Conservation (phyloP, 495 filamentous ascomycete species). For the Aspergillus ostianus region DNA sequence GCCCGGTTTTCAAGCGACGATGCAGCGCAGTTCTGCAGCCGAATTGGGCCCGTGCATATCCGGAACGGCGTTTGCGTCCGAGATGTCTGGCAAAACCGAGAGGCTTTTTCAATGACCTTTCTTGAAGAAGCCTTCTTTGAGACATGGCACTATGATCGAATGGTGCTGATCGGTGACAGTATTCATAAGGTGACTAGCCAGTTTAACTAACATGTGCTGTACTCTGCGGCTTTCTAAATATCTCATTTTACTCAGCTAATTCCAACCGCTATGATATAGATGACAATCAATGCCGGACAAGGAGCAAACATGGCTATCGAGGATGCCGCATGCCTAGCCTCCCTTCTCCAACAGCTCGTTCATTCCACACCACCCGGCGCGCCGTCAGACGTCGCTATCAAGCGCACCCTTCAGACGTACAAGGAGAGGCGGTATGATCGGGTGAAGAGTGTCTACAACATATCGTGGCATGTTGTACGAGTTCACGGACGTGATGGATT, state of each 20-base stretch:
- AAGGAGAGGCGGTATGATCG: conserved; percentile 10
- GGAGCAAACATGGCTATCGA: conserved; percentile 33
- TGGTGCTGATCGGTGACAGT: conserved; percentile 28
- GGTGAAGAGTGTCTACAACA: conserved; percentile 12
- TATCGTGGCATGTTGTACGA: conserved; percentile 12
- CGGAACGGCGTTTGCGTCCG: conserved; percentile 18
- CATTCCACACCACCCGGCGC: not conserved
- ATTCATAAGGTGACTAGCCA: conserved; percentile 24
- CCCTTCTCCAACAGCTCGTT: conserved; percentile 9
- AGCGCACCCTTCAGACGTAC: conserved; percentile 8
- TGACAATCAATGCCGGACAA: conserved; percentile 31
- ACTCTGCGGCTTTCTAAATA: not conserved
- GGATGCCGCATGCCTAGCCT: conserved; percentile 22
- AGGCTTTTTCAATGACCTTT: conserved; percentile 19
- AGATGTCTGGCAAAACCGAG: conserved; percentile 22
- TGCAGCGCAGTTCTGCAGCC: conserved; percentile 7
- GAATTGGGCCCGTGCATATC: conserved; percentile 11
- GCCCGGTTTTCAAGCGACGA: conserved; percentile 15
- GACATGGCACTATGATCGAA: conserved; percentile 22
- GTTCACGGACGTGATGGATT: conserved; percentile 19
- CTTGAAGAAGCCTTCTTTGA: conserved; percentile 27
- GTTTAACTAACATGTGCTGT: not conserved
- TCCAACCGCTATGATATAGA: conserved; percentile 7
- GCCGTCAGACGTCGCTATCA: conserved; percentile 7
- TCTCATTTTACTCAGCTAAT: not conserved